phyloP scores from a whole-genome alignment of 2,329 filamentous ascomycete genomes.

The Ceratocystis variospora region DNA sequence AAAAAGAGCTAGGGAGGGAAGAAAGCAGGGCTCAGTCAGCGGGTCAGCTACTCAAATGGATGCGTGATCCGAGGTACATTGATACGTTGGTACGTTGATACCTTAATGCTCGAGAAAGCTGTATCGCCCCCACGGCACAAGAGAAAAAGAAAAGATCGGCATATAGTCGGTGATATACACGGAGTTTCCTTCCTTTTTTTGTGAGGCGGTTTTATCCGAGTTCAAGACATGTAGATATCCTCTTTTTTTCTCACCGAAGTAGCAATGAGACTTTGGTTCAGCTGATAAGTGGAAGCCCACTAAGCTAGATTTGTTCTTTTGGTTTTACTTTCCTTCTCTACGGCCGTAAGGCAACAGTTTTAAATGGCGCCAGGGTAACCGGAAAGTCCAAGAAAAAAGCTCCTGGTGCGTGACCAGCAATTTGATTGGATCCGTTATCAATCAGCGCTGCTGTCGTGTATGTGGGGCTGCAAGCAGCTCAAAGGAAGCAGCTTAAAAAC shows the following conservation, averaged over 20 bases:
- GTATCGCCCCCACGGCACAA: no score
- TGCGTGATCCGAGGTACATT: not conserved
- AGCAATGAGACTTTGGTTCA: no score
- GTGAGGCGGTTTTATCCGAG: not conserved
- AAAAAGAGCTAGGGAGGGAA: not conserved
- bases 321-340: not conserved
- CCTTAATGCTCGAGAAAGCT: no score
- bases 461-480: conserved; percentile 26
- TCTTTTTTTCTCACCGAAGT: no score
- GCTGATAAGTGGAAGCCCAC: no score
- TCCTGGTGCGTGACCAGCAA: not conserved
- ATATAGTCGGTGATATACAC: not conserved
- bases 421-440: conserved; percentile 9
- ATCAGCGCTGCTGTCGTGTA: conserved; percentile 4
- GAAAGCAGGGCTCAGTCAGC: not conserved
- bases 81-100: no score
- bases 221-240: not conserved
- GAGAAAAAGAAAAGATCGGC: no score
- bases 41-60: not conserved
- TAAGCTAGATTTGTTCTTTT: no score
- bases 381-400: not conserved
- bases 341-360: not conserved
- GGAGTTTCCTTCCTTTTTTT: not conserved
- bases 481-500: conserved; percentile 24
- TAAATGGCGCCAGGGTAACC: not conserved